These are phyloP conservation scores for Phytophthora megakarya DNA, from an alignment of 352 stramenopile species.

Conservation along the genomic window DNA sequence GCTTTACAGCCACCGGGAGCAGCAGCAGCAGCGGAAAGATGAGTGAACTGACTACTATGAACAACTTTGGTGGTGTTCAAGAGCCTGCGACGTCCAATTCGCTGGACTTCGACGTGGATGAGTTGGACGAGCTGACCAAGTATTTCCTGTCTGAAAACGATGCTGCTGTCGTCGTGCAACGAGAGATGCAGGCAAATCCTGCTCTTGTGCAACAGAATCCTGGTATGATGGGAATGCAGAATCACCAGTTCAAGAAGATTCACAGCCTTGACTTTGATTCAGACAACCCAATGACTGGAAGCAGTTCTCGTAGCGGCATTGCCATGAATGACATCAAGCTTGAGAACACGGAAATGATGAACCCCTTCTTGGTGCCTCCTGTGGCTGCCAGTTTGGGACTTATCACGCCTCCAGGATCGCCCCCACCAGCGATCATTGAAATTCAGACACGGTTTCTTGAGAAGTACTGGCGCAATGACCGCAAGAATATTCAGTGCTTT, in stretches of 20 bases:
- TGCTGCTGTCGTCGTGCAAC: slow-evolving; percentile 34
- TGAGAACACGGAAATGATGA: slow-evolving; percentile 50
- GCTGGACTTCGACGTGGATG: slow-evolving; percentile 71
- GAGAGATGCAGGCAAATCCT: slow-evolving; percentile 33
- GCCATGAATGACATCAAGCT: slow-evolving; percentile 34
- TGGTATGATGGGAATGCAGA: slow-evolving; percentile 6
- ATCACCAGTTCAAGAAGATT: slow-evolving; percentile 63
- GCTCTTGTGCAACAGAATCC: slow-evolving; percentile 12
- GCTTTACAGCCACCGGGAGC: slow-evolving; percentile 36
- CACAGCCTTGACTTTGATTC: slow-evolving; percentile 81
- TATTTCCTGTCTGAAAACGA: slow-evolving; percentile 75
- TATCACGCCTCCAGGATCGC: slow-evolving; percentile 24
- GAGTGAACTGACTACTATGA: slow-evolving; percentile 12
- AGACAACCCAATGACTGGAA: slow-evolving; percentile 38
- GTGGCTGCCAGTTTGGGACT: slow-evolving; percentile 6
- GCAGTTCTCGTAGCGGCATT: slow-evolving; percentile 24
- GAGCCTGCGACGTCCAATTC: slow-evolving; percentile 49
- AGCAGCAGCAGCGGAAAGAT: slow-evolving; percentile 38
- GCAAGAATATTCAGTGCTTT: slow-evolving; percentile 93
- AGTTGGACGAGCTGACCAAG: slow-evolving; percentile 76
- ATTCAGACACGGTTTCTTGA: slow-evolving; percentile 86
- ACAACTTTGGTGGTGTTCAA: slow-evolving; percentile 11
- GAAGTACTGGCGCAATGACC: slow-evolving; percentile 93
- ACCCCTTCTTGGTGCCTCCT: slow-evolving; percentile 49
- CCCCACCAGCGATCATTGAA: slow-evolving; percentile 56